Evolutionary conservation across 805 yeast species (phyloP).

Genomic region (Hanseniaspora lachancei): DNA sequence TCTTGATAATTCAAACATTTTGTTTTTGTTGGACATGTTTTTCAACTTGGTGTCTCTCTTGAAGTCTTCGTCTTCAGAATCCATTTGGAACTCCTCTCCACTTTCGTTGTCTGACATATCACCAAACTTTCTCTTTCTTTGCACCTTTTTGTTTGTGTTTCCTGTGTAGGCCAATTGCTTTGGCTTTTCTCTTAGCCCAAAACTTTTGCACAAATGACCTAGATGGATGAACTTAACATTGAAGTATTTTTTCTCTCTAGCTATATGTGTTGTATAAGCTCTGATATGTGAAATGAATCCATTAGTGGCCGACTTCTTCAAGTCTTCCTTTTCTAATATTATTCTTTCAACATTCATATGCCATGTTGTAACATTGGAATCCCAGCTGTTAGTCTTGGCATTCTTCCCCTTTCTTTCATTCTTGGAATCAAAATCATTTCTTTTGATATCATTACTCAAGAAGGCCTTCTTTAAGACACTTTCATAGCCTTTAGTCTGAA

Average conservation of each 20-base stretch:
- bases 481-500: conserved; percentile 39
- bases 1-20: conserved; percentile 64
- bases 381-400: conserved; percentile 46
- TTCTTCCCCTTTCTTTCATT: conserved; percentile 17
- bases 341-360: conserved; percentile 83
- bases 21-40: conserved; percentile 57
- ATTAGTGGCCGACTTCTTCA: conserved; percentile 55
- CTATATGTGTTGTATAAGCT: conserved; percentile 90
- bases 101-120: conserved; percentile 12
- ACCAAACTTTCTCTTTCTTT: conserved; percentile 17
- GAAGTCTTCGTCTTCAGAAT: conserved; percentile 26
- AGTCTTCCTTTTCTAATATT: conserved; percentile 52
- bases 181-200: conserved; percentile 91
- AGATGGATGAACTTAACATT: conserved; percentile 73
- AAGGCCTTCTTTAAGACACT: conserved; percentile 30
- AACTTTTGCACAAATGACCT: conserved; percentile 91
- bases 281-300: conserved; percentile 83
- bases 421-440: conserved; percentile 22
- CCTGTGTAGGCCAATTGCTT: conserved; percentile 44
- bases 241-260: conserved; percentile 65
- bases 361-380: conserved; percentile 90
- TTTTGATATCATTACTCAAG: conserved; percentile 21
- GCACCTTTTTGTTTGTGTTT: conserved; percentile 19
- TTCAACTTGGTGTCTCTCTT: conserved; percentile 30
- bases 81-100: conserved; percentile 11